phyloP scores from a whole-genome alignment of 345 rosid species.

The Brassica cretica region DNA sequence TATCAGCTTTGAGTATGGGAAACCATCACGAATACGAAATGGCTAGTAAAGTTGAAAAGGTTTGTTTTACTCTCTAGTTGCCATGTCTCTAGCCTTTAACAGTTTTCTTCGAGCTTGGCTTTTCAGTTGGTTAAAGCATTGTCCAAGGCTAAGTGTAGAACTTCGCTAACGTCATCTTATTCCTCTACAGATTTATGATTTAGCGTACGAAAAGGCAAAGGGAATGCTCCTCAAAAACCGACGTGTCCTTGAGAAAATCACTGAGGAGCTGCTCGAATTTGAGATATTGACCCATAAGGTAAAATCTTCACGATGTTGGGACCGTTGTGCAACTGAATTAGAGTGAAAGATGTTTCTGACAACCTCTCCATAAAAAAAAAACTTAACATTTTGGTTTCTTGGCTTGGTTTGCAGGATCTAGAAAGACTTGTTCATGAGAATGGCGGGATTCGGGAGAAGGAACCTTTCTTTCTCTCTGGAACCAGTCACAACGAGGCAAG shows the following conservation, averaged over 20 bases:
- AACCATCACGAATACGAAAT: constrained; percentile 76
- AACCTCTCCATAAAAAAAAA: not conserved
- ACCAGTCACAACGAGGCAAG: constrained; percentile 55
- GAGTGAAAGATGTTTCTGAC: constrained; percentile 15
- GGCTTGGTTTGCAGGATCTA: constrained; percentile 56
- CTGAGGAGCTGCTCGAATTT: constrained; percentile 81
- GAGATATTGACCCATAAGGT: constrained; percentile 92
- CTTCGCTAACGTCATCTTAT: constrained; percentile 13
- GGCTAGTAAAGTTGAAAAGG: constrained; percentile 92
- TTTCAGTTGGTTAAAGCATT: constrained; percentile 23
- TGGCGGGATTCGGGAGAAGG: constrained; percentile 70
- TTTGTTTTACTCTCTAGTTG: constrained; percentile 28
- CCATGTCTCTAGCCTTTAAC: not conserved
- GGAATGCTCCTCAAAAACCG: constrained; percentile 74
- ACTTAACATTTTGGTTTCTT: constrained; percentile 9
- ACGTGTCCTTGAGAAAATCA: constrained; percentile 78
- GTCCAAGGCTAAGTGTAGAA: constrained; percentile 19
- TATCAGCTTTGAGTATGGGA: constrained; percentile 83
- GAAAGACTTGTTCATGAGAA: constrained; percentile 64
- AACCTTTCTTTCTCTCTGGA: constrained; percentile 70
- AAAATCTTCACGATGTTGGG: constrained; percentile 25
- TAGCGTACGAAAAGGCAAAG: constrained; percentile 77
- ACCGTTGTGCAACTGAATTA: constrained; percentile 1
- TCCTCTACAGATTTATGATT: constrained; percentile 64
- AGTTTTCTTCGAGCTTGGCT: not conserved